These are phyloP conservation scores for Thozetella sp. DNA, from an alignment of 495 filamentous ascomycete species.

Conservation along the genomic window DNA sequence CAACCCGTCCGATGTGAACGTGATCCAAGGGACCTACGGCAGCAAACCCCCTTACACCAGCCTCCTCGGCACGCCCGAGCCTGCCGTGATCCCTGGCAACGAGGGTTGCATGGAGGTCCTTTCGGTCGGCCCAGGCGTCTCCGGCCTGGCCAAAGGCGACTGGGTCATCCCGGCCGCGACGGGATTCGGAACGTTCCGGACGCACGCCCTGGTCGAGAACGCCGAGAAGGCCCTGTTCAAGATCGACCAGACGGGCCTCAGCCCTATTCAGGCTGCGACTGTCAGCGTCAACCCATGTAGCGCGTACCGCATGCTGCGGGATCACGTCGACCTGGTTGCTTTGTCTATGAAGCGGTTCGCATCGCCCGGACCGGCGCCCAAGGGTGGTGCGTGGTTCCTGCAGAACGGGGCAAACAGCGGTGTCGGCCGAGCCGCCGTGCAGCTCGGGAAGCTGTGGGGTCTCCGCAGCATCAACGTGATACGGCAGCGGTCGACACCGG, in stretches of 20 bases:
- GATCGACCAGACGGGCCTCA: slow-evolving; percentile 70
- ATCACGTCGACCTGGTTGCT: slow-evolving; percentile 63
- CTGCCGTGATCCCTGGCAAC: slow-evolving; percentile 69
- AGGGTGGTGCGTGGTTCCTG: slow-evolving; percentile 82
- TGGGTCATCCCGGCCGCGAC: slow-evolving; percentile 87
- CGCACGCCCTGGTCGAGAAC: slow-evolving; percentile 74
- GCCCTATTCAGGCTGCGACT: slow-evolving; percentile 75
- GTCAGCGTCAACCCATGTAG: slow-evolving; percentile 91
- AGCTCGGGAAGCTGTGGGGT: slow-evolving; percentile 82
- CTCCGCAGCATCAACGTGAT: slow-evolving; percentile 86
- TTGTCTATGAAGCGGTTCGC: slow-evolving; percentile 29
- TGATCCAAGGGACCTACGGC: slow-evolving; percentile 93
- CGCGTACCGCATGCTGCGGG: slow-evolving; percentile 88
- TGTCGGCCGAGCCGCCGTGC: slow-evolving; percentile 86
- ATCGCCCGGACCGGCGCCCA: slow-evolving; percentile 12
- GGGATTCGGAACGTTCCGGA: slow-evolving; percentile 89
- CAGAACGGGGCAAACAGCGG: slow-evolving; percentile 97
- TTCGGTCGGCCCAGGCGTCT: slow-evolving; percentile 59
- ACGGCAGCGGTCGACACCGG: slow-evolving; percentile 61
- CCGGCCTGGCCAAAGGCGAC: slow-evolving; percentile 64
- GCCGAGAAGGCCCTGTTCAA: slow-evolving; percentile 61
- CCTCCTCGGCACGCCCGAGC: slow-evolving; percentile 70
- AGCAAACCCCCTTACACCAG: slow-evolving; percentile 74
- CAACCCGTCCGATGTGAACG: slow-evolving; percentile 97
- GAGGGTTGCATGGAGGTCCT: slow-evolving; percentile 90